These are phyloP conservation scores for Vitis amurensis DNA, from an alignment of 164 flowering plant genomes.

Conservation along the genomic window DNA sequence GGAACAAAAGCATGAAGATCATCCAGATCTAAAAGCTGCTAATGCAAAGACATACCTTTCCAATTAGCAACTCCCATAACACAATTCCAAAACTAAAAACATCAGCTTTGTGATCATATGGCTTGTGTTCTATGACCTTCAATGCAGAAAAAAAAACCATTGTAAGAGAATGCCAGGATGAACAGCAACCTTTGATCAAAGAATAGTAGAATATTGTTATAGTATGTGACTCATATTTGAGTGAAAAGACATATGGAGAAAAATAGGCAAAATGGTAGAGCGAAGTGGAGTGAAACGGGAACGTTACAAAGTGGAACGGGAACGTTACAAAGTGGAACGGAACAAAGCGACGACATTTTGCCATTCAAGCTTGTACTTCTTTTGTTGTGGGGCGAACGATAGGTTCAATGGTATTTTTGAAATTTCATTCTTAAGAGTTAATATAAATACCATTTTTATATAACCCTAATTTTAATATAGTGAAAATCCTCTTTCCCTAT, in stretches of 20 bases:
- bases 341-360: too few relatives aligned
- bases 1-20: not conserved
- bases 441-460: too few relatives aligned
- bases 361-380: too few relatives aligned
- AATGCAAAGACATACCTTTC: conserved; percentile 35
- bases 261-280: too few relatives aligned
- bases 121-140: conserved; percentile 69
- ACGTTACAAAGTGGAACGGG: too few relatives aligned
- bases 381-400: too few relatives aligned
- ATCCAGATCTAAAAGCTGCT: not conserved
- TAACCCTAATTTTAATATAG: too few relatives aligned
- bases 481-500: too few relatives aligned
- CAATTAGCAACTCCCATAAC: conserved; percentile 58
- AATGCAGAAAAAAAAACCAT: conserved; percentile 14
- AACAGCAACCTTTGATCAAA: conserved; percentile 19
- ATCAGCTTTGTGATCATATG: conserved; percentile 70
- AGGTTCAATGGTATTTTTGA: too few relatives aligned
- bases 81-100: conserved; percentile 61
- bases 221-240: conserved; percentile 40
- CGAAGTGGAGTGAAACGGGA: too few relatives aligned
- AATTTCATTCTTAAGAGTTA: too few relatives aligned
- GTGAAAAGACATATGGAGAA: not conserved
- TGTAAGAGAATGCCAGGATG: conserved; percentile 13
- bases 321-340: too few relatives aligned
- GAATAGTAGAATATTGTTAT: conserved; percentile 28